Base-by-base conservation (phyloP, 2,329 filamentous ascomycete genomes). In the Epichloe scottii region DNA sequence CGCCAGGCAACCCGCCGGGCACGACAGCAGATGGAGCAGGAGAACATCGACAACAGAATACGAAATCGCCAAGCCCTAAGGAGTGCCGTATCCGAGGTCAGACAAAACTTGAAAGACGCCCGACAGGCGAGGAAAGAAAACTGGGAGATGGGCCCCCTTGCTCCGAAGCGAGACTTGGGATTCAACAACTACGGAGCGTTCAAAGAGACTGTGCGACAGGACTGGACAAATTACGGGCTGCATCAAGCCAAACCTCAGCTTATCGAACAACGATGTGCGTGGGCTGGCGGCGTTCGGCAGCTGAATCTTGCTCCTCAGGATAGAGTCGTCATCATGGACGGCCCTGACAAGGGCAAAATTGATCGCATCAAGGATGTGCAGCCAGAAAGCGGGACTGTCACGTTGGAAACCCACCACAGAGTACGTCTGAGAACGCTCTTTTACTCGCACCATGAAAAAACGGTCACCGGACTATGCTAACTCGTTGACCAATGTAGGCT, bases 341-440 rank as follows among this genome's bases (percentile, higher is more conserved):
- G 91, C 8, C 77, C 76, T 37, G 86, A 93, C 61, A 85, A 83
- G 71, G 89, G 89, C 60, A 87, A 84, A 71, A 93, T 98, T 67
- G 87, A 87, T 48, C 71, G 71, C n/a, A 79, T 97, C 43, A 66
- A 65, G 53, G 65, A 71, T 1, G 71, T 94, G 44, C 69, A 80
- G 56, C 55, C 62, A 4, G 66, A 75, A 11, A 71, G 68, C 44
- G 82, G 80, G 54, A 75, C 76, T 55, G 71, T 88, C 44, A 73
- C 68, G n/a, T 68, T 90, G 42, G 73, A 80, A 55, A 78, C 75
- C 23, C 59, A 82, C 54, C 82, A 85, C 62, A 72, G 77, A 73
- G 87, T 89, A 72, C 60, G 77, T 63, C 3, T 37, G 5, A 11
- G 10, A 19, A 7, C 14, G 10, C 19, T 38, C 8, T 30, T 42